Evolutionary conservation across 208 protist genomes (phyloP), one percentile per base, ranked within the genome.

Genomic region (Trypanosoma boissoni): DNA sequence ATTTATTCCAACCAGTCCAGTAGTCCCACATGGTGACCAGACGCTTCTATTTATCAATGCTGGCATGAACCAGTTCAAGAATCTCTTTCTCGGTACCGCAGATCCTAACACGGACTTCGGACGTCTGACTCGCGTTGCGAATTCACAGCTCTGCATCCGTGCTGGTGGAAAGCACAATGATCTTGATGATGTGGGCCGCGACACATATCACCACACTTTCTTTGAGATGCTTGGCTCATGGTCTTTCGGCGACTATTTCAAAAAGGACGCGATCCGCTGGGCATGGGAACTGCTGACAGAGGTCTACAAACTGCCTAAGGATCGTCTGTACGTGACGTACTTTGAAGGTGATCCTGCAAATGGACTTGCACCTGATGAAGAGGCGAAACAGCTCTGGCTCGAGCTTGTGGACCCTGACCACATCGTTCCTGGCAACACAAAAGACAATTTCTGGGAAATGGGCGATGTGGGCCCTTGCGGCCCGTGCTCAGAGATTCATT

Each of bases 391-490:
- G 41, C 41, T 99, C 14, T 99, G 97, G 98, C 51, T 78, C n/a
- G 60, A 92, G 60, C 91, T 86, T 57, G 67, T 99, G n/a, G 91
- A 95, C 16, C 81, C 76, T 16, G 70, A 81, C 31, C 90, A 90
- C 56, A 84, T 99, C 21, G 70, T 99, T 10, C 87, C 90, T 26
- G 92, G 86, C 24, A 91, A 86, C 74, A 88, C 87, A 49, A 98
- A 99, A 80, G 98, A 99, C 60, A 99, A 99, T 82, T 99, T 99
- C 76, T 99, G 98, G 98, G 98, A 99, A 79, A 99, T 99, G 98
- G 98, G 98, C 14, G 97, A 99, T 49, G 96, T 88, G 1, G 96
- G 96, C 24, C 98, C 98, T 21, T 99, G 98, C 68, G 98, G 98
- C 12, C 98, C 98, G 32, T 99, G 98, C 86, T 92, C 95, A 23